Evolutionary conservation across 129 eudicot species (phyloP).

Genomic region (Helianthus tuberosus): DNA sequence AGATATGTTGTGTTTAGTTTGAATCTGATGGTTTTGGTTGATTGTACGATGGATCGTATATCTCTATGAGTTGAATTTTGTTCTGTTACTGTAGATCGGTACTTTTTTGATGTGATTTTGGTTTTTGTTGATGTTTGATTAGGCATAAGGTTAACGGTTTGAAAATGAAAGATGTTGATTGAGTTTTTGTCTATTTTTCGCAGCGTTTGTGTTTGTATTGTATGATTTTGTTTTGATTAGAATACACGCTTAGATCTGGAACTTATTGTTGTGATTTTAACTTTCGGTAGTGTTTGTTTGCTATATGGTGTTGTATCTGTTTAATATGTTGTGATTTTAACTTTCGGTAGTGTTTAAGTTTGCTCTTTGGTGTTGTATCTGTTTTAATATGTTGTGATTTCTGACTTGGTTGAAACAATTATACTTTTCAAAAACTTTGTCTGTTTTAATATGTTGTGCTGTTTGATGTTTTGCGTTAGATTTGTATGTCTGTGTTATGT

Average conservation of each 20-base stretch:
- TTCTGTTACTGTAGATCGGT: not conserved
- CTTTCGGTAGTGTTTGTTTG: not conserved
- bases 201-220: not conserved
- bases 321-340: not conserved
- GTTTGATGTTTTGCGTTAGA: not conserved
- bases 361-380: not conserved
- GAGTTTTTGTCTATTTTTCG: not conserved
- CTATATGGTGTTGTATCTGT: not conserved
- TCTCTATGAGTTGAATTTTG: not conserved
- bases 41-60: not conserved
- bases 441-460: not conserved
- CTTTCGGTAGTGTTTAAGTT: not conserved
- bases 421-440: too few species aligned
- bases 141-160: not conserved
- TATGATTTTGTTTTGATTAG: not conserved
- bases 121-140: not conserved
- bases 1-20: not conserved
- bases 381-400: not conserved
- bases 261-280: not conserved
- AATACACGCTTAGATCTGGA: not conserved
- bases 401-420: not conserved
- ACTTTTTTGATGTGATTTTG: not conserved
- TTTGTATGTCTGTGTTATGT: not conserved
- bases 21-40: not conserved
- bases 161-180: not conserved